Percentiles rank a stretch among this genome's conserved stretches.
Conservation (phyloP, 495 filamentous ascomycete genomes). For the Amphirosellinia nigrospora region DNA sequence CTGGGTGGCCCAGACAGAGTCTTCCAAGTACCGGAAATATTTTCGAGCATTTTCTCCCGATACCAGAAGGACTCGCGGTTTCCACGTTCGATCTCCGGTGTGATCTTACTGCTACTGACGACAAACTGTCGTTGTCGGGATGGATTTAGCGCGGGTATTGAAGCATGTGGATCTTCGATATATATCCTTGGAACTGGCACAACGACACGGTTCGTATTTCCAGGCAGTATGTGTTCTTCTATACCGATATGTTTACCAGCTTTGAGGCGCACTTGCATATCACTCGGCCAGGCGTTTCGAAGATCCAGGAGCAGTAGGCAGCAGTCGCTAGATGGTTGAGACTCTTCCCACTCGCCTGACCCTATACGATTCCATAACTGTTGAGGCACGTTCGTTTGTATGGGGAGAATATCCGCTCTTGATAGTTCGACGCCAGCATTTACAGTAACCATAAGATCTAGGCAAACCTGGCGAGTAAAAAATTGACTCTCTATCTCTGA, state of each 20-base stretch:
- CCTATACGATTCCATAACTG: conserved; percentile 51
- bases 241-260: conserved; percentile 43
- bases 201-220: conserved; percentile 77
- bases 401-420: conserved; percentile 78
- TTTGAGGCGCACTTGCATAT: conserved; percentile 66
- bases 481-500: conserved; percentile 73
- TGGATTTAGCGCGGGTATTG: conserved; percentile 81
- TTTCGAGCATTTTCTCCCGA: conserved; percentile 79
- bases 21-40: conserved; percentile 72
- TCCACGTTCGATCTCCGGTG: conserved; percentile 77
- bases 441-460: conserved; percentile 86
- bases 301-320: conserved; percentile 84
- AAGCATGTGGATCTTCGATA: conserved; percentile 73
- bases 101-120: conserved; percentile 77
- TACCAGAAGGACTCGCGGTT: conserved; percentile 92
- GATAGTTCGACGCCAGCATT: conserved; percentile 85
- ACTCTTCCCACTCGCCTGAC: conserved; percentile 30
- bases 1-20: conserved; percentile 62
- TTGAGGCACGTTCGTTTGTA: conserved; percentile 59
- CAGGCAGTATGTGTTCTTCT: conserved; percentile 71
- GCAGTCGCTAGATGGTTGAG: conserved; percentile 59
- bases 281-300: conserved; percentile 84
- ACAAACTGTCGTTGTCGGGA: conserved; percentile 84
- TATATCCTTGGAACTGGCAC: conserved; percentile 78
- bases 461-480: conserved; percentile 81